Base-by-base conservation (phyloP, 768 basidiomycete genomes). In the Boletus tomentosulus region DNA sequence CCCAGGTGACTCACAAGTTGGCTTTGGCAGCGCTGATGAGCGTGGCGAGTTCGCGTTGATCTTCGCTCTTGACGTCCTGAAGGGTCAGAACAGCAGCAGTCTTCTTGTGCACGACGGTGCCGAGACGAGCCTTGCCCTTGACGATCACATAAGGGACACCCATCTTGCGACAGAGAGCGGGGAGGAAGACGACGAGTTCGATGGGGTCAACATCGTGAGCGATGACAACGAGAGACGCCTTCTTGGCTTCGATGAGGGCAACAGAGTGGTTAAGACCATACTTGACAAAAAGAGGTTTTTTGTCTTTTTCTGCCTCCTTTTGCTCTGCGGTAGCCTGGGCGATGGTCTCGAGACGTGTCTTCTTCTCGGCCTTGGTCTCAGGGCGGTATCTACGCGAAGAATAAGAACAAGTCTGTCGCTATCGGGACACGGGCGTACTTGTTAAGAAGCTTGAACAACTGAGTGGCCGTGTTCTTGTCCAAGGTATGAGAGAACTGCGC, bases 181-280 rank as follows among this genome's bases (percentile, higher is more conserved):
- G 96, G 56, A 98, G 82, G 87, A 92, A 98, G 75, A 99, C 84
- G 60, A 99, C 96, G 66, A 99, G 88, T 78, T 99, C 96, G 59
- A 98, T 97, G 39, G 96, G 96, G 81, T 99, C 96, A 57, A 99
- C 96, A 71, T 98, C 95, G 71, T 98, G 92, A 33, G 90, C 93
- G 61, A 98, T 96, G 75, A 93, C 83, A 61, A 98, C 95, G 56
- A 98, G 86, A 43, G 87, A 82, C 37, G 95, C 95, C 79, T 98
- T 98, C 84, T 99, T 98, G 67, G 90, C 89, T 78, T 99, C 95
- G 51, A 93, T 80, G 69, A 98, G 87, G 55, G 92, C 94, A 62
- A 98, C 92, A 62, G 84, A 82, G 80, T 98, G 96, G 85, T 98
- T 99, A 46, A 98, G 81, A 67, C 96, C 96, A 72, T 92, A 94